Conservation (phyloP, 345 rosid species). For the Psidium friedrichsthalianum region DNA sequence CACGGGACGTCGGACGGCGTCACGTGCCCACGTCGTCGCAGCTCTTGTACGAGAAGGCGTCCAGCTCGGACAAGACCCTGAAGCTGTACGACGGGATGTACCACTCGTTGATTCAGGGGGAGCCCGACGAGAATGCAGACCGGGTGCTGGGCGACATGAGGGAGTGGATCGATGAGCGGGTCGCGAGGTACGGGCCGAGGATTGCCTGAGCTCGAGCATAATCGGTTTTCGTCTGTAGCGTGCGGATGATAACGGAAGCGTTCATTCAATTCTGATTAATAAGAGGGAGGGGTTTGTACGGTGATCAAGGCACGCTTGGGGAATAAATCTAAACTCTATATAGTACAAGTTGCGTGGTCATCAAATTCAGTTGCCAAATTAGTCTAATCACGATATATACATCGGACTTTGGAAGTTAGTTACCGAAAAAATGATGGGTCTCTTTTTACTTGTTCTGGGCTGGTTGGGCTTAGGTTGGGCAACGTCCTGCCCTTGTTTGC, state of each 20-base stretch:
- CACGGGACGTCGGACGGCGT: slow-evolving; percentile 83
- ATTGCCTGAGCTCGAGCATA: neutral
- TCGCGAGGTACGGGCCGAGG: slow-evolving; percentile 40
- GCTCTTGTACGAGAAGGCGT: slow-evolving; percentile 68
- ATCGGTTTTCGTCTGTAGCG: no score
- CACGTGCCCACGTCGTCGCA: slow-evolving; percentile 67
- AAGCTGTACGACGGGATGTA: slow-evolving; percentile 92
- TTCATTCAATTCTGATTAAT: neutral
- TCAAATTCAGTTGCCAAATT: neutral
- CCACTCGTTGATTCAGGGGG: slow-evolving; percentile 87
- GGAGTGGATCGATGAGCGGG: slow-evolving; percentile 93
- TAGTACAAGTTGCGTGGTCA: neutral
- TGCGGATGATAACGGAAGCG: neutral
- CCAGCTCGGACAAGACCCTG: slow-evolving; percentile 65
- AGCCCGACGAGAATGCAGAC: slow-evolving; percentile 69
- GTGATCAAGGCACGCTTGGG: neutral
- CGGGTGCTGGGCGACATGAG: slow-evolving; percentile 82
- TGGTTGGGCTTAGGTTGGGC: neutral
- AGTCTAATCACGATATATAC: neutral
- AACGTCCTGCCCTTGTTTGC: neutral
- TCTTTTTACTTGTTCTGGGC: neutral
- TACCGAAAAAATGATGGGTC: neutral
- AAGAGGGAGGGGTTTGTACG: neutral
- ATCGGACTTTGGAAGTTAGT: no score
- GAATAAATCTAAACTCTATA: neutral